phyloP scores from a whole-genome alignment of 108 stramenopile species.

The Cyclostephanos invisitatus region DNA sequence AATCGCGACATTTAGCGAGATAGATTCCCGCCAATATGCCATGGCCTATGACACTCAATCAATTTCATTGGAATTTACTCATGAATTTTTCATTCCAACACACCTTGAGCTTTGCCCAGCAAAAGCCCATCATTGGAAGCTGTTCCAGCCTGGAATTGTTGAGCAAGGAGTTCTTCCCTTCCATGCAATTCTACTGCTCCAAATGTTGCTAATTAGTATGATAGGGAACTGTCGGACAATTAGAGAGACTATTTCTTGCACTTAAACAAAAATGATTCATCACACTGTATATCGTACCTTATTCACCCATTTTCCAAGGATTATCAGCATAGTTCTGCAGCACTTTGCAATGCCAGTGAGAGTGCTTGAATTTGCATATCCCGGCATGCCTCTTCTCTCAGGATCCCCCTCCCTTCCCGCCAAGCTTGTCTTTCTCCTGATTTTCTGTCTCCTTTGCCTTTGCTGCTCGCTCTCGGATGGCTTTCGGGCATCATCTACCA shows the following conservation, averaged over 20 bases:
- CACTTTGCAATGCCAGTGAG: slow-evolving; percentile 76
- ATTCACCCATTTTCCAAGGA: slow-evolving; percentile 77
- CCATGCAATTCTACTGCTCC: slow-evolving; percentile 47
- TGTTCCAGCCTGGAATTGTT: slow-evolving; percentile 31
- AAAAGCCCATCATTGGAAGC: slow-evolving; percentile 40
- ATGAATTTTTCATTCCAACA: slow-evolving; percentile 54
- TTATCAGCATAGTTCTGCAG: slow-evolving; percentile 73
- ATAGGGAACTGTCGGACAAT: neutral
- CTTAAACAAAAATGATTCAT: neutral
- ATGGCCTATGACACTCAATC: no score
- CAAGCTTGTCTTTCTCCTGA: slow-evolving; percentile 3
- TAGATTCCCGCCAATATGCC: no score
- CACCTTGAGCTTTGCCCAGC: slow-evolving; percentile 52
- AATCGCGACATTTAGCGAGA: no score
- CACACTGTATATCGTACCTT: slow-evolving; percentile 29
- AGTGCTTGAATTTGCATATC: slow-evolving; percentile 25
- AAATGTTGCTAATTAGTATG: slow-evolving; percentile 38
- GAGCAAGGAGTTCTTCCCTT: slow-evolving; percentile 45
- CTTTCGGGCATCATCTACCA: slow-evolving; percentile 52
- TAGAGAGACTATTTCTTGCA: neutral
- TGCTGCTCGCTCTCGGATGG: slow-evolving; percentile 21
- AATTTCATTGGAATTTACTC: neutral
- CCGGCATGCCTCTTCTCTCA: slow-evolving; percentile 30
- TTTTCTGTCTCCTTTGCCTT: slow-evolving; percentile 4
- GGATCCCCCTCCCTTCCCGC: slow-evolving; percentile 25